A percentile compares a stretch with the other conserved stretches of the same genome.
Evolutionary conservation across 176 grass and related monocot species (phyloP).

Genomic region (Paspalum notatum): DNA sequence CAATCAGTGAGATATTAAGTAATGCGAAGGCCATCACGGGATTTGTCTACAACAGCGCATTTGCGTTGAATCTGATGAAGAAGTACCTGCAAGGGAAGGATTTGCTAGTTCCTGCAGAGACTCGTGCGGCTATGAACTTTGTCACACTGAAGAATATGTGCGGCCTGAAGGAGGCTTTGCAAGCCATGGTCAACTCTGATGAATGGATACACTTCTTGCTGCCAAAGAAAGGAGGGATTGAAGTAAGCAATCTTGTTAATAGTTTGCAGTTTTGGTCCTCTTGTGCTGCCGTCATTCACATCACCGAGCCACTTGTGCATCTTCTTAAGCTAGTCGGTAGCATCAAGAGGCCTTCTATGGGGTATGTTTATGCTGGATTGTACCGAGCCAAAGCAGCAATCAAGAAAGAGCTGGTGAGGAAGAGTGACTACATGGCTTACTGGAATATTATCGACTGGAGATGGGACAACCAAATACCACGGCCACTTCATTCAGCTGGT

Average conservation of each 20-base stretch:
- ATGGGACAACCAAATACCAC: conserved; percentile 63
- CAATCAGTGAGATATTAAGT: conserved; percentile 72
- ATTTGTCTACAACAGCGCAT: conserved; percentile 76
- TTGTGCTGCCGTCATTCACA: conserved; percentile 66
- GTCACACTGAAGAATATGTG: conserved; percentile 81
- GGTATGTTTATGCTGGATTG: conserved; percentile 80
- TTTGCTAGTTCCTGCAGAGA: conserved; percentile 69
- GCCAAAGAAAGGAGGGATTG: conserved; percentile 69
- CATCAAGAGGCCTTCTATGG: conserved; percentile 79
- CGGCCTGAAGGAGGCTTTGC: conserved; percentile 68
- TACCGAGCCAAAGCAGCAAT: conserved; percentile 80
- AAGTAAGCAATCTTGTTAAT: conserved; percentile 62
- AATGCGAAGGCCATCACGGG: conserved; percentile 80
- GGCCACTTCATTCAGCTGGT: conserved; percentile 77
- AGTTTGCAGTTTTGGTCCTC: conserved; percentile 70
- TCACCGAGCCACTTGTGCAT: conserved; percentile 73
- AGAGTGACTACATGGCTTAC: conserved; percentile 65
- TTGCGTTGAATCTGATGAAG: conserved; percentile 73
- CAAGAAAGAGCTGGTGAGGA: conserved; percentile 74
- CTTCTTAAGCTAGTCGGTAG: conserved; percentile 78
- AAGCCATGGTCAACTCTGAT: conserved; percentile 64
- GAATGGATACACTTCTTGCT: conserved; percentile 67
- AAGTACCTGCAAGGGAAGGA: conserved; percentile 76
- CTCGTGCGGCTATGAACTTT: conserved; percentile 71
- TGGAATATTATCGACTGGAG: conserved; percentile 89